These are phyloP conservation scores for Penicillium lagena DNA, from an alignment of 495 filamentous ascomycete species.

Conservation along the genomic window DNA sequence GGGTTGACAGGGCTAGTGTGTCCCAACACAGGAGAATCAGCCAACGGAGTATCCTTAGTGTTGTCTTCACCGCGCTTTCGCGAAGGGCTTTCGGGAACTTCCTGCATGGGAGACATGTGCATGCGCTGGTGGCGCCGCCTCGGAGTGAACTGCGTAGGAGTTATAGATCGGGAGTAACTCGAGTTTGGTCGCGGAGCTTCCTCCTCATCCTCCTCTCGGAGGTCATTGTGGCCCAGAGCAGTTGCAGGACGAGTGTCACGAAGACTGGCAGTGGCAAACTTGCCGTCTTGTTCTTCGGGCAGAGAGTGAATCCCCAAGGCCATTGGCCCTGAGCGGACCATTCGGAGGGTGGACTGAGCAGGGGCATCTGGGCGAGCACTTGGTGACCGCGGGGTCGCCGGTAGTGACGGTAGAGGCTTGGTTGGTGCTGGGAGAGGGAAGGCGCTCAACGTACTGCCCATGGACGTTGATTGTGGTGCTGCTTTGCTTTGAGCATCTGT, in stretches of 20 bases:
- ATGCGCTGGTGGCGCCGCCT: slow-evolving; percentile 10
- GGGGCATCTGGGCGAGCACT: slow-evolving; percentile 3
- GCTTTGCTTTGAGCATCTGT: slow-evolving; percentile 5
- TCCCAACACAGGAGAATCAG: slow-evolving; percentile 19
- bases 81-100: slow-evolving; percentile 7
- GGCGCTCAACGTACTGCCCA: slow-evolving; percentile 23
- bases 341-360: neutral
- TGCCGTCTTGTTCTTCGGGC: slow-evolving; percentile 1
- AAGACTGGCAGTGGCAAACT: neutral
- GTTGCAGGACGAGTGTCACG: slow-evolving; percentile 8
- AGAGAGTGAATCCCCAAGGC: slow-evolving; percentile 6
- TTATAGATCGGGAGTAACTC: slow-evolving; percentile 10
- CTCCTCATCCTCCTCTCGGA: slow-evolving; percentile 7
- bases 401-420: slow-evolving; percentile 28
- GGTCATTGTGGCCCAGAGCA: slow-evolving; percentile 3
- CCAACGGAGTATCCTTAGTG: slow-evolving; percentile 6
- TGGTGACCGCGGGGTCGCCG: slow-evolving; percentile 6
- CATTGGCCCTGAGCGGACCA: neutral
- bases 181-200: slow-evolving; percentile 6
- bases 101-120: slow-evolving; percentile 11
- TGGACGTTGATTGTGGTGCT: slow-evolving; percentile 20
- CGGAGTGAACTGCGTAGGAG: slow-evolving; percentile 7
- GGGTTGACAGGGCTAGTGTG: slow-evolving; percentile 1
- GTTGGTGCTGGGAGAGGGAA: slow-evolving; percentile 37
- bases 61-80: neutral